Base-by-base conservation (phyloP, 2,329 filamentous ascomycete species). In the Cercospora zeina region DNA sequence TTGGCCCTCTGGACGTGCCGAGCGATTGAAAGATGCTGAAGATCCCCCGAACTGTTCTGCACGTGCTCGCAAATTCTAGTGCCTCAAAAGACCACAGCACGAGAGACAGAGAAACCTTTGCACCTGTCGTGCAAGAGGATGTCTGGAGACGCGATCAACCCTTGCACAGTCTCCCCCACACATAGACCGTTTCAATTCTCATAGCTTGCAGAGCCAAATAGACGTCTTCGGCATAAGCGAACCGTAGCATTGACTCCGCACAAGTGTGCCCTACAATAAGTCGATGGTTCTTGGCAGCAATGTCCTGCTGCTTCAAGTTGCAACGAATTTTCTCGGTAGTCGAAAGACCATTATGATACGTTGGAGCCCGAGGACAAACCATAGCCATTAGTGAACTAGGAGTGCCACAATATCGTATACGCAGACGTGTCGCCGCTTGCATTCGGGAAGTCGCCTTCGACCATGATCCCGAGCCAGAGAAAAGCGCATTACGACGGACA, bases 1-100 rank as follows among this genome's bases (percentile, higher is more conserved):
- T n/a, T 72, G 72, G 39, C 81, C 80, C 51, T 81, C 79, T 0
- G 59, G 4, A 2, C 74, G 58, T 10, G 58, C 30, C 65, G 58
- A 19, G 67, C 67, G 7, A 69, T 39, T 19, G 64, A 65, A 11
- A 58, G 51, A 7, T 42, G 55, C 34, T 45, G 30, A 5, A 55
- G 49, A 45, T 21, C 42, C 8, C 39, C 34, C 19, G 39, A n/a
- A n/a, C 33, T 37, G 14, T 1, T 51, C n/a, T 57, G 14, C 4
- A 57, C 30, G 7, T 49, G 31, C n/a, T 33, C 53, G 8, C 36
- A 34, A n/a, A 61, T 61, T 19, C 59, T 42, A n/a, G 59, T 61
- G 13, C 33, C 10, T 21, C 31, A 24, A 31, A 30, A 30, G 9
- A 57, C 54, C 53, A 61, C 58, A 16, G 33, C 24, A 8, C 59